Evolutionary conservation across 176 grass and related monocot genomes (phyloP), one percentile per base, ranked within the genome.

Genomic region (Triticum turgidum): DNA sequence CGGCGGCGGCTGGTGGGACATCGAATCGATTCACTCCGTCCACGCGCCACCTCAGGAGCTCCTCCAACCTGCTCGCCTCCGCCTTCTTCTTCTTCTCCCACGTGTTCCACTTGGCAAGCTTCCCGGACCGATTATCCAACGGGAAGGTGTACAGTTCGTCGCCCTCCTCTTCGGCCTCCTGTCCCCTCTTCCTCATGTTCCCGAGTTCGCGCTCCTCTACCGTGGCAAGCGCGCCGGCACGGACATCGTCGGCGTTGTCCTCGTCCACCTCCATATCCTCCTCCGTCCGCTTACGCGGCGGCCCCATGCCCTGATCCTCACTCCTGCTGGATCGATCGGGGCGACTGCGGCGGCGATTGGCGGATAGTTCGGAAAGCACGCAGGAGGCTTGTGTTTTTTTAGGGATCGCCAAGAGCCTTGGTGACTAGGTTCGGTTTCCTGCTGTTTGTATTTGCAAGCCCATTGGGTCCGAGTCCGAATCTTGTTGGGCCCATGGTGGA

Each of bases 131-230:
- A 15, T 74, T 74, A 6, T 74, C 41, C n/a, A 74, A 13, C n/a
- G 41, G 71, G 22, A 74, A 74, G 39, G n/a, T 74, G 41, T 74
- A 74, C 38, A 74, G 71, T 8, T 74, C n/a, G 71, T 27, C 71
- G 71, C 71, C 71, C 71, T 74, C 41, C 41, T 74, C 41, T 12
- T 74, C 71, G 3, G 12, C 39, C 41, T 74, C 71, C 41, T 41
- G n/a, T 44, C 12, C 41, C 4, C 41, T 74, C 71, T 74, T 74
- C 39, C 22, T 74, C 22, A 22, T 47, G 71, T 27, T 74, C 41
- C 24, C 41, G n/a, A 47, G 24, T 22, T 15, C 11, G n/a, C 71
- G 39, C n/a, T 45, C 39, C 39, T 73, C 70, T n/a, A 3, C 22
- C 71, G 41, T 74, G 39, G 41, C 21, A 22, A 47, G 71, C n/a